Evolutionary conservation across 306 rosid species (phyloP), one percentile per base, ranked within the genome.

Genomic region (Ormosia emarginata): DNA sequence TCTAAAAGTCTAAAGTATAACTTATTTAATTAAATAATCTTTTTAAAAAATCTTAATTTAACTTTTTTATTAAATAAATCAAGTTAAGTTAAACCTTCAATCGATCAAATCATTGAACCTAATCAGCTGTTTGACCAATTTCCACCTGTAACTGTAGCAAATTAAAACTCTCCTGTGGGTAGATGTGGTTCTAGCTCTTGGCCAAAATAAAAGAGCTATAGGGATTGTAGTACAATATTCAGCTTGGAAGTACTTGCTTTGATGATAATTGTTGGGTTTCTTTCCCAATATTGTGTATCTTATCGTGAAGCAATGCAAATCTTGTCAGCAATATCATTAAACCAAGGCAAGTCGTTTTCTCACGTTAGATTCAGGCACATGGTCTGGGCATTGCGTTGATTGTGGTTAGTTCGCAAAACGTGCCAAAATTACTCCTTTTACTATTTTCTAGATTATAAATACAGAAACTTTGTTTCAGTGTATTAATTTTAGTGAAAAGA

Each of bases 341-440:
- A 70, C 29, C 41, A 78, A 17, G 83, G 40, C 76, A 72, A 44
- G 86, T 83, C 83, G 14, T 83, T 83, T 71, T 83, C 86, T 78
- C 83, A 53, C 83, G 71, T 62, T 71, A 71, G 64, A 83, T 83
- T 77, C 46, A 53, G 57, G 6, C 86, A 78, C 71, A 72, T 83
- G 76, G 10, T 71, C 44, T 17, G 37, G 44, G 13, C 44, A 75
- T 43, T 43, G 40, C 34, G 7, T 74, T 55, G 14, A 56, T n/a
- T 24, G 30, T 67, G 46, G 5, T 62, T 67, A 1, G 1, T n/a
- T 49, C 29, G 7, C 67, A 61, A 76, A 57, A 43, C 57, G 9
- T 39, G 10, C 32, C n/a, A 41, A 59, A 2, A 44, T 13, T 44
- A 43, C 44, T 33, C 7, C 2, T 79, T 57, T 44, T 36, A 36